Conservation (phyloP, 306 rosid species). For the Arachis stenosperma region DNA sequence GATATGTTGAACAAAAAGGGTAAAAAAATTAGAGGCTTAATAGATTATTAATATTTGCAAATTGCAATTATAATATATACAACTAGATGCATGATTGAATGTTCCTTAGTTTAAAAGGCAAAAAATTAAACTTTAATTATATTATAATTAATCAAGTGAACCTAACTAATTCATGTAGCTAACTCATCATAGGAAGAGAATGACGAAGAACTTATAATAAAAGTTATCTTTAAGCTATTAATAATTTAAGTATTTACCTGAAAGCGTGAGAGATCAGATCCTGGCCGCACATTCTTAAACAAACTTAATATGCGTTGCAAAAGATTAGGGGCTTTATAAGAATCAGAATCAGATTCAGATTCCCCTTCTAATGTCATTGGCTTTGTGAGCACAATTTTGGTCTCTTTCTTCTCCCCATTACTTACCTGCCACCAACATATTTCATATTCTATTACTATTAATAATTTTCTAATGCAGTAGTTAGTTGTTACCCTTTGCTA, state of each 20-base stretch:
- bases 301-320: slow-evolving; percentile 65
- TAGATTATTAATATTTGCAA: not conserved
- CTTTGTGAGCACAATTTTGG: slow-evolving; percentile 48
- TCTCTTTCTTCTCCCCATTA: slow-evolving; percentile 38
- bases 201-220: too few species aligned
- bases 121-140: too few species aligned
- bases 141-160: too few species aligned
- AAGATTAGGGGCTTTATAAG: slow-evolving; percentile 67
- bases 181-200: too few species aligned
- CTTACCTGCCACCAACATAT: slow-evolving; percentile 40
- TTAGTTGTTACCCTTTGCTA: too few species aligned
- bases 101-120: too few species aligned
- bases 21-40: not conserved
- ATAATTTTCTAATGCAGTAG: too few species aligned
- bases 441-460: not conserved
- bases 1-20: too few species aligned
- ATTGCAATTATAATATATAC: not conserved
- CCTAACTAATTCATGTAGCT: too few species aligned
- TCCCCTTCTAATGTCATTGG: slow-evolving; percentile 52
- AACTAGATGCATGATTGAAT: too few species aligned
- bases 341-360: slow-evolving; percentile 40
- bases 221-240: too few species aligned
- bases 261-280: slow-evolving; percentile 73
- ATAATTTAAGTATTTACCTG: slow-evolving; percentile 45
- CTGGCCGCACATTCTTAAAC: slow-evolving; percentile 64